Base-by-base conservation (phyloP, 257 asterid genomes). In the Pogostemon cablin region DNA sequence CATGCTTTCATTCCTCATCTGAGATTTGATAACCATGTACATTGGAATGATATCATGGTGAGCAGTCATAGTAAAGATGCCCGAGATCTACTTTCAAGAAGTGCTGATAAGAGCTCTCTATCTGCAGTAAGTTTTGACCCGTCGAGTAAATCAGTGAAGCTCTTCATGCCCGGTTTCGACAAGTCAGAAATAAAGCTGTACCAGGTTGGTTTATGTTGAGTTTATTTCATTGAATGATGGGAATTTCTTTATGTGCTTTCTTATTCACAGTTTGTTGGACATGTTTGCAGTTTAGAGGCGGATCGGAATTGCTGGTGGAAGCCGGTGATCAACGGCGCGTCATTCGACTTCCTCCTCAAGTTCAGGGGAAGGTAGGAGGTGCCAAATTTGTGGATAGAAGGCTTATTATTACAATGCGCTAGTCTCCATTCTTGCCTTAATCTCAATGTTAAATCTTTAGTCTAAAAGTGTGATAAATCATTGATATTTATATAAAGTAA, bases 151-250 rank as follows among this genome's bases (percentile, higher is more conserved):
- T 80, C 95, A 0, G 86, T 93, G 79, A 84, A 87, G 47, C 96
- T 93, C 39, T 87, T 89, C 85, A 86, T 93, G 96, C 99, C 99
- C 12, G 98, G 99, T 67, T 93, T 93, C 72, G 96, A 93, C 86
- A 91, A 93, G 88, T 93, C 98, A 7, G 98, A 93, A 79, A 91
- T 93, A 87, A 93, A 93, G 87, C 90, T 93, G 54, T 93, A 80
- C 82, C 97, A 93, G 73, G 99, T 91, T 86, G 6, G 88, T 42
- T 44, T 25, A 0, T 47, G 3, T 25, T 38, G 42, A 17, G 20
- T 46, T 71, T 9, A 25, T 17, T 41, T 62, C n/a, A 38, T 41
- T 15, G 34, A 9, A 4, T 52, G 34, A 17, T 59, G 4, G 5
- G 9, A 6, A 2, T 46, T 6, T 58, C 38, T 59, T 4, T 25